Percentiles rank a stretch among this genome's conserved stretches.
Conservation (phyloP, 1,284 basidiomycete genomes). For the Lentinula novae-zelandiae region DNA sequence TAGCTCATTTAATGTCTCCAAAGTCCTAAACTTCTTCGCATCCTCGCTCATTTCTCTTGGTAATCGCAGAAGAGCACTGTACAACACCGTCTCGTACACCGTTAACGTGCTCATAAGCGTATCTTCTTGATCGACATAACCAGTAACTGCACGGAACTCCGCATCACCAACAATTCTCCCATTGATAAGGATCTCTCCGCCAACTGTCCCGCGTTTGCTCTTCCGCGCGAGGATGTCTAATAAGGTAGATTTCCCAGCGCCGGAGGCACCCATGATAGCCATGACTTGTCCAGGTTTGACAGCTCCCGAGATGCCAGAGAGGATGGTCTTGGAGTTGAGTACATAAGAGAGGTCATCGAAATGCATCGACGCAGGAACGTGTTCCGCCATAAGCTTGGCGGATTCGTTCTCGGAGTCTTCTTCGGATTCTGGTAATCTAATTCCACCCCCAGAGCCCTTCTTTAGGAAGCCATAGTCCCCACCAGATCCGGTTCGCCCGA, state of each 20-base stretch:
- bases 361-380: conserved; percentile 89
- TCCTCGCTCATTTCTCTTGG: conserved; percentile 93
- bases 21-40: conserved; percentile 90
- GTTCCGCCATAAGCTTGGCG: conserved; percentile 86
- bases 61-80: conserved; percentile 85
- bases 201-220: conserved; percentile 76
- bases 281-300: conserved; percentile 87
- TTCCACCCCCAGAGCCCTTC: conserved; percentile 40
- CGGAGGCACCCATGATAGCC: conserved; percentile 95
- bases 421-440: conserved; percentile 66
- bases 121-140: conserved; percentile 98
- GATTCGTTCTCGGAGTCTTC: conserved; percentile 50
- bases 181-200: conserved; percentile 82
- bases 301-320: conserved; percentile 78
- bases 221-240: conserved; percentile 94
- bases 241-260: conserved; percentile 95
- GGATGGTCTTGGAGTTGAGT: conserved; percentile 65
- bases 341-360: conserved; percentile 85
- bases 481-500: conserved; percentile 66
- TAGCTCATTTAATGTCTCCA: conserved; percentile 95
- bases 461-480: conserved; percentile 49
- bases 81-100: conserved; percentile 95
- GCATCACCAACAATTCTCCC: conserved; percentile 74
- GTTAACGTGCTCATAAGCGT: conserved; percentile 95
- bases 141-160: conserved; percentile 83